These are phyloP conservation scores for Ensete ventricosum DNA, from an alignment of 176 grass and related monocot genomes.

Conservation along the genomic window DNA sequence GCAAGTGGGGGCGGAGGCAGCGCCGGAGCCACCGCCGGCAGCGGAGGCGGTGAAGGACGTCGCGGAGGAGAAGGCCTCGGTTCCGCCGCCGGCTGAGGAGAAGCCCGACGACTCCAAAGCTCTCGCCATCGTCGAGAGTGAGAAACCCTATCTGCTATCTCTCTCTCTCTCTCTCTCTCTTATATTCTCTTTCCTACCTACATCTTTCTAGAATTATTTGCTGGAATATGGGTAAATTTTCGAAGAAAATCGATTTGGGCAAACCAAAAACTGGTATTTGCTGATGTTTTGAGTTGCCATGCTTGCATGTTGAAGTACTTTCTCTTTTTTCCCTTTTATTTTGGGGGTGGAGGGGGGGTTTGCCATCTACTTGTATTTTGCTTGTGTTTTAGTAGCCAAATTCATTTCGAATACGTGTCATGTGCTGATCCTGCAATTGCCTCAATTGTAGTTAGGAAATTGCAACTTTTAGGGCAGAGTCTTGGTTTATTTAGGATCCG, in stretches of 20 bases:
- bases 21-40: background rate
- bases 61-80: conserved; percentile 11
- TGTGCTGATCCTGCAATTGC: no score
- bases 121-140: conserved; percentile 16
- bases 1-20: background rate
- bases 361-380: no score
- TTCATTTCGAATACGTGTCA: no score
- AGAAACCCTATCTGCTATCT: background rate
- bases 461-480: no score
- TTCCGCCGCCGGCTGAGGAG: conserved; percentile 1
- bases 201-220: background rate
- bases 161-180: background rate
- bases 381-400: no score
- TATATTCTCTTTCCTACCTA: no score
- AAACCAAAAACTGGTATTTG: background rate
- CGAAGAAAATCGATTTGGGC: background rate
- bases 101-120: conserved; percentile 9
- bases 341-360: no score
- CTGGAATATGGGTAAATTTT: background rate
- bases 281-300: background rate
- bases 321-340: background rate
- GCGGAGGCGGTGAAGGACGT: conserved; percentile 12
- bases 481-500: no score
- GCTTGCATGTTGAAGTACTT: background rate
- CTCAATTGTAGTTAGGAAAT: no score